A percentile compares a stretch with the other conserved stretches of the same genome.
Conservation (phyloP, 805 yeast genomes). For the Schwanniomyces sp. region DNA sequence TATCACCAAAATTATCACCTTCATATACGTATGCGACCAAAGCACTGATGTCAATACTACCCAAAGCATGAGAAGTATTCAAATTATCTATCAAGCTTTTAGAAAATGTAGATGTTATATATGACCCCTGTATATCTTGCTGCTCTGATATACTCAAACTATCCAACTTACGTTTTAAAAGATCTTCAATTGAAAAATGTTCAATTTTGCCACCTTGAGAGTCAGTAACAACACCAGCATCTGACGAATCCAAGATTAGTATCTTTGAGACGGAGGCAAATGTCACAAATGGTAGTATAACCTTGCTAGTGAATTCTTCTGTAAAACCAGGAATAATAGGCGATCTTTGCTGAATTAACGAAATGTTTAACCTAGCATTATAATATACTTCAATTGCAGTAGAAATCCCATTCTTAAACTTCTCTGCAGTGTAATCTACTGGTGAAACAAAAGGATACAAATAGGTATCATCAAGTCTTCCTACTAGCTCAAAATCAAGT, state of each 20-base stretch:
- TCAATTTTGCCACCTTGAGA: conserved; percentile 21
- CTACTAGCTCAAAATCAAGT: conserved; percentile 51
- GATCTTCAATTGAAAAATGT: conserved; percentile 27
- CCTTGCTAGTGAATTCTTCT: conserved; percentile 48
- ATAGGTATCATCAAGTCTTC: conserved; percentile 55
- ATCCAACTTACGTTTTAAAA: conserved; percentile 29
- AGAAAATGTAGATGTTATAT: conserved; percentile 11
- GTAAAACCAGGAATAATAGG: conserved; percentile 74
- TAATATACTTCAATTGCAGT: conserved; percentile 68
- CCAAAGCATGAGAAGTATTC: conserved; percentile 1
- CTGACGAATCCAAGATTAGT: conserved; percentile 68
- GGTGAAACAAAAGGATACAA: conserved; percentile 87
- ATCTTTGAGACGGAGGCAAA: conserved; percentile 43
- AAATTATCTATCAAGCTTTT: conserved; percentile 5
- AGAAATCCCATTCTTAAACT: conserved; percentile 36
- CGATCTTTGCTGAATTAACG: conserved; percentile 78
- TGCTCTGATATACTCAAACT: conserved; percentile 21
- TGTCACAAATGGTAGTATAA: conserved; percentile 50
- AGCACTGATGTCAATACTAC: conserved; percentile 28
- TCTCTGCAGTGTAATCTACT: conserved; percentile 42
- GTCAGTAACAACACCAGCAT: conserved; percentile 51
- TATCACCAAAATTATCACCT: conserved; percentile 84
- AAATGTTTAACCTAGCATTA: conserved; percentile 37
- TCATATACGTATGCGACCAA: conserved; percentile 73
- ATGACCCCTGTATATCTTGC: conserved; percentile 3